Base-by-base conservation (phyloP, 768 basidiomycete species). In the Tephrocybe sp. region DNA sequence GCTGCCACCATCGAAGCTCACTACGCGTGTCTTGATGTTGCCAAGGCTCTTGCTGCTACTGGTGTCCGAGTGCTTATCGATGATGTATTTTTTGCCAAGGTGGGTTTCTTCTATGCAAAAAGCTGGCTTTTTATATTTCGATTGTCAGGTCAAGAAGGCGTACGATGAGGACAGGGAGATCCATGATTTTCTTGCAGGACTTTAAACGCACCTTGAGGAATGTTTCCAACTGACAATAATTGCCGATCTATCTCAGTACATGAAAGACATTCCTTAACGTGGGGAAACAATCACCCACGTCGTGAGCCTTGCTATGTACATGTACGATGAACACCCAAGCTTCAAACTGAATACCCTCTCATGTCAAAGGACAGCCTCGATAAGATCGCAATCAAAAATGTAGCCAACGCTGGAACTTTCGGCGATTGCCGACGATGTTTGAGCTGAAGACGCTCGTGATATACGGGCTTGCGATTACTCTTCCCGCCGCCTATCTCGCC, bases 31-130 rank as follows among this genome's bases (percentile, higher is more conserved):
- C 65, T 90, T 41, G 74, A 79, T 47, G 74, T 89, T 3, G 78
- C 83, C 19, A 88, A 86, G 57, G 84, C 81, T 2, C 72, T 92
- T 9, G 87, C 89, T 1, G 76, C 78, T 9, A 78, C 80, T 0
- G 90, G 85, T 1, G 69, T 88, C 22, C 74, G 86, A 3, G 80
- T 83, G 11, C 63, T 91, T 7, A 75, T 74, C 15, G 89, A 91
- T 53, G 81, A 80, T 37, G 60, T 55, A 3, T 90, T 87, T 67
- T 79, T 78, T 52, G 64, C 64, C 23, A 56, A 53, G 47, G 48
- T 44, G 16, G 15, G 29, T 27, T 11, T 5, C 6, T 5, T 29
- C 27, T 29, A 5, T 11, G 27, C 11, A 11, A 5, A 11, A 29
- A 5, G 27, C n/a, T n/a, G n/a, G n/a, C n/a, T n/a, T n/a, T n/a